Base-by-base conservation (phyloP, 2,329 filamentous ascomycete genomes). In the Neonectria hederae region DNA sequence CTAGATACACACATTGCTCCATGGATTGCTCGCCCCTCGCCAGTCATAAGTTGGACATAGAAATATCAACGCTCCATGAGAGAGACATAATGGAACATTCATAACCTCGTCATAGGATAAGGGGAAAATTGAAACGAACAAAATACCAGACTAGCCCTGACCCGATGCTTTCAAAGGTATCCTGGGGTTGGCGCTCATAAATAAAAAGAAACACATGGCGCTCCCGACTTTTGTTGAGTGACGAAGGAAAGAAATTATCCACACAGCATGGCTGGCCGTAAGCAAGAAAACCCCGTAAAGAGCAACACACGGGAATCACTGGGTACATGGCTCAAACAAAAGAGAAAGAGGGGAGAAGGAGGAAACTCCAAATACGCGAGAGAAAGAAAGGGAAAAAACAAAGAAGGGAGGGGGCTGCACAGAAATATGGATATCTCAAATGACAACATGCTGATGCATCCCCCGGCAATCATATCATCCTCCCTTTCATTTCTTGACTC, bases 91-190 rank as follows among this genome's bases (percentile, higher is more conserved):
- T 42, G 63, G 68, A 67, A 73, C 62, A 64, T 70, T 73, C 70
- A 63, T 72, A 70, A 72, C 65, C 66, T 72, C 69, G 60, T 73
- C 70, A 63, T 59, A 65, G 52, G 51, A 65, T 46, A 69, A 69
- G 63, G 60, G 62, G 61, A 72, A 65, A 65, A 60, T 53, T 61
- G 65, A 63, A 65, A 64, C 49, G 48, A 54, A 65, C 57, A 48
- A 70, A 73, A 73, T 69, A 70, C 69, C 65, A 69, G 65, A 68
- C 63, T 67, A 60, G 59, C 68, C 69, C 59, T 63, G 65, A 65
- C 70, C 71, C 57, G 59, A 67, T 74, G 62, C 68, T 72, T 72
- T 63, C 62, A 66, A 71, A 68, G 74, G 70, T 76, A 76, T 75
- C 74, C 70, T 75, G 61, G 66, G 69, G 68, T 64, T 66, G 67